phyloP scores from a whole-genome alignment of 371 early-diverging fungal species.

The Mortierella sp. region DNA sequence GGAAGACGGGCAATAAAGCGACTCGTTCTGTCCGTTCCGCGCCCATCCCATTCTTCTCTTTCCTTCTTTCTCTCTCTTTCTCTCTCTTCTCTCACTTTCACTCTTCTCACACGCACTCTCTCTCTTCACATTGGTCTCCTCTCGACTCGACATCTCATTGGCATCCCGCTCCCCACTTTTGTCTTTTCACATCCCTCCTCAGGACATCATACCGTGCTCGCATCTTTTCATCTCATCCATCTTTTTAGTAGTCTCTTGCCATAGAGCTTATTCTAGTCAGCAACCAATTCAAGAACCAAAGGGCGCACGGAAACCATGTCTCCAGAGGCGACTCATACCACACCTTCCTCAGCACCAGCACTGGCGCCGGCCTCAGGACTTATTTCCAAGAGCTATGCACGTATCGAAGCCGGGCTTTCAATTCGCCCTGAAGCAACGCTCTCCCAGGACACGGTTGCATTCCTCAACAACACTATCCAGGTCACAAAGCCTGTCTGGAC shows the following conservation, averaged over 20 bases:
- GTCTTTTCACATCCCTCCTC: background rate
- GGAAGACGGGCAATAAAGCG: background rate
- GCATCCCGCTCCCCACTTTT: constrained; percentile 1
- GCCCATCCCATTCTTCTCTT: background rate
- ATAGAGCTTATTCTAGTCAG: too few relatives aligned
- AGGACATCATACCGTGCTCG: background rate
- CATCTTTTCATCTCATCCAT: constrained; percentile 1
- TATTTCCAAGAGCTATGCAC: constrained; percentile 7
- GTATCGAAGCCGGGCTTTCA: constrained; percentile 34
- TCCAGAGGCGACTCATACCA: background rate
- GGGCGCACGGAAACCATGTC: constrained; percentile 10
- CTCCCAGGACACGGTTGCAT: constrained; percentile 12
- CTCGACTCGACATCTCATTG: constrained; percentile 1
- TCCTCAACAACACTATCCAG: constrained; percentile 33
- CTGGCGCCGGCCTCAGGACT: too few relatives aligned
- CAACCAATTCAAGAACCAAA: too few relatives aligned
- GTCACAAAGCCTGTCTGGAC: constrained; percentile 44
- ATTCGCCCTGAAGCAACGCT: constrained; percentile 44
- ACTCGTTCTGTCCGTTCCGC: background rate
- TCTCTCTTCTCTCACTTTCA: constrained; percentile 3
- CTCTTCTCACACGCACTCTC: background rate
- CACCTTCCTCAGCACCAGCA: constrained; percentile 3
- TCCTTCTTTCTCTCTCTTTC: constrained; percentile 2
- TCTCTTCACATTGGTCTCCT: constrained; percentile 1
- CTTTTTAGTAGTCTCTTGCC: background rate